phyloP scores from a whole-genome alignment of 352 stramenopile species.

The Phytophthora citrophthora region DNA sequence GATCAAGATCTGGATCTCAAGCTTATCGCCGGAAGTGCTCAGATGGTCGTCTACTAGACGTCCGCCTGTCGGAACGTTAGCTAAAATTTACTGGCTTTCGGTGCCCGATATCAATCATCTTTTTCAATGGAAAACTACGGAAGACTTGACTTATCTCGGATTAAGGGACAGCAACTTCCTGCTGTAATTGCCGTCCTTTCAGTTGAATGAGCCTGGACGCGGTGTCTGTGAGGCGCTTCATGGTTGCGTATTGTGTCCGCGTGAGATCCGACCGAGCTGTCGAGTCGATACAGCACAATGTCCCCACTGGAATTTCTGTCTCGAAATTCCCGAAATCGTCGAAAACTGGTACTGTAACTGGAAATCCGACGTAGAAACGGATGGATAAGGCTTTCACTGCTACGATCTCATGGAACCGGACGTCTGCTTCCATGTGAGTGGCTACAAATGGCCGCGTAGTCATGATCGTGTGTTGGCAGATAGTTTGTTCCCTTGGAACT shows the following conservation, averaged over 20 bases:
- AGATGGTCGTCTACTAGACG: no score
- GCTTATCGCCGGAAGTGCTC: constrained; percentile 2
- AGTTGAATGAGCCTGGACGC: constrained; percentile 41
- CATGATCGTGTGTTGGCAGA: constrained; percentile 50
- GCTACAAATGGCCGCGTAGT: constrained; percentile 34
- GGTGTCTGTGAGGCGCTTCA: constrained; percentile 36
- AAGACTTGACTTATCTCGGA: no score
- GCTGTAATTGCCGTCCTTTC: constrained; percentile 28
- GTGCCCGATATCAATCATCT: background rate
- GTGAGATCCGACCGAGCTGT: constrained; percentile 37
- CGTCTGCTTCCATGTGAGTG: constrained; percentile 39
- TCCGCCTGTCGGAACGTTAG: background rate
- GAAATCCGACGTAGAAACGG: constrained; percentile 49
- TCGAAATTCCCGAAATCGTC: background rate
- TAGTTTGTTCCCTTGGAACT: constrained; percentile 37
- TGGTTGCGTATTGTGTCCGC: constrained; percentile 40
- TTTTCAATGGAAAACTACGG: background rate
- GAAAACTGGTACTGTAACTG: constrained; percentile 21
- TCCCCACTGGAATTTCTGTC: constrained; percentile 41
- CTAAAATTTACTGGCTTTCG: no score
- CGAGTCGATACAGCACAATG: constrained; percentile 45
- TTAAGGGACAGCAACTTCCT: background rate
- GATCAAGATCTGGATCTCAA: no score
- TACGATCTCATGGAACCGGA: constrained; percentile 41
- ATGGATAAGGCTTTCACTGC: constrained; percentile 23